Conservation (phyloP, 2,329 filamentous ascomycete species). For the Microdochium paspali region DNA sequence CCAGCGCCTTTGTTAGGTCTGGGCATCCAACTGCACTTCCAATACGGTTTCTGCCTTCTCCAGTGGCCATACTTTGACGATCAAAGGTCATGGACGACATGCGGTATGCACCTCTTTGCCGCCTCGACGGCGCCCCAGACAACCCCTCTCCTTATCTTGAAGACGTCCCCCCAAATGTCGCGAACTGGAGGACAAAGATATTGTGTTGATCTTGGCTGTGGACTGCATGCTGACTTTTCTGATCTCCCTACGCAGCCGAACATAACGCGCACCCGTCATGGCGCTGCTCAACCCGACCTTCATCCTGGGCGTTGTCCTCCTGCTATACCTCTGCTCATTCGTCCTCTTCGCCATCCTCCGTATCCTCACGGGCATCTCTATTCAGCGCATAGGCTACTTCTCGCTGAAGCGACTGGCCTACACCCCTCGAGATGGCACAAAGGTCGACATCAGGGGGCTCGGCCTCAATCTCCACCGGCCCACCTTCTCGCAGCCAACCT, state of each 20-base stretch:
- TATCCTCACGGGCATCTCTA: conserved; percentile 87
- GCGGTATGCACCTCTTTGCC: neutral
- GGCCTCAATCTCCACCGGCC: conserved; percentile 84
- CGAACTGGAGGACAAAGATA: neutral
- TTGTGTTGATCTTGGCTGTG: neutral
- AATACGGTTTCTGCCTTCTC: neutral
- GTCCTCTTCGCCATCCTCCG: conserved; percentile 88
- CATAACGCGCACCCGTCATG: conserved; percentile 31
- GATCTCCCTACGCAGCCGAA: neutral
- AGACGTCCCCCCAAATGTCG: neutral
- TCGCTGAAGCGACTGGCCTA: conserved; percentile 87
- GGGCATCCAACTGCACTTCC: neutral
- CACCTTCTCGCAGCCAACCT: conserved; percentile 94
- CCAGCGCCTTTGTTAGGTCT: neutral
- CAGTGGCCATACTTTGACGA: neutral
- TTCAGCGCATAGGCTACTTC: conserved; percentile 89
- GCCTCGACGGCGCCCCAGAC: neutral
- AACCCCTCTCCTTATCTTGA: neutral
- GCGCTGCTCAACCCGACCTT: conserved; percentile 69
- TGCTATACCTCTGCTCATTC: conserved; percentile 86
- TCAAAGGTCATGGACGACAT: neutral
- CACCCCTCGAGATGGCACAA: conserved; percentile 78
- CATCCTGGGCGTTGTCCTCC: conserved; percentile 72
- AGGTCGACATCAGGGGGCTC: conserved; percentile 80
- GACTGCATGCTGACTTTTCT: neutral